Percentiles rank a stretch among this genome's conserved stretches.
Evolutionary conservation across 495 filamentous ascomycete genomes (phyloP).

Genomic region (Tuber calosporum): DNA sequence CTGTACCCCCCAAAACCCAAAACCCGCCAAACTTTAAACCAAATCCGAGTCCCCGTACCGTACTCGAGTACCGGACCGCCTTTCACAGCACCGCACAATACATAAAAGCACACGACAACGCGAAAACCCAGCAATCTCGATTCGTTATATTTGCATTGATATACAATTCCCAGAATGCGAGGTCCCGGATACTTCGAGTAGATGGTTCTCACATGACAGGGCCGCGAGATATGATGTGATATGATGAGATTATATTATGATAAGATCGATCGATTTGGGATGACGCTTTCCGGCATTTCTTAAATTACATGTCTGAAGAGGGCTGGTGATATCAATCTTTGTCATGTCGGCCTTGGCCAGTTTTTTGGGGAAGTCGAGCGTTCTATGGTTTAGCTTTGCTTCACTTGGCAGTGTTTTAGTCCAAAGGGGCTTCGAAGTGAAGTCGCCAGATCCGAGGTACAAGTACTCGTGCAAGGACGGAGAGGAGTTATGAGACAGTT

Average conservation of each 20-base stretch:
- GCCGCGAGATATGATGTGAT: too few species aligned
- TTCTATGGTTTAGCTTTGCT: background rate
- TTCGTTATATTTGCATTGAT: background rate
- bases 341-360: background rate
- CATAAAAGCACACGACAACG: background rate
- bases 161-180: background rate
- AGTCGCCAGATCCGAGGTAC: background rate
- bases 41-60: too few species aligned
- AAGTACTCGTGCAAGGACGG: too few species aligned
- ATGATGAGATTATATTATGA: too few species aligned
- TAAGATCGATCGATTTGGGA: background rate
- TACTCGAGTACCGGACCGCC: too few species aligned
- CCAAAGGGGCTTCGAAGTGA: background rate
- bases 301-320: background rate
- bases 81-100: background rate
- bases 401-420: background rate
- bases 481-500: too few species aligned
- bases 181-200: background rate
- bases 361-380: background rate
- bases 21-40: background rate
- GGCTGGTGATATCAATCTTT: background rate
- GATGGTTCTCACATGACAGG: background rate
- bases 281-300: background rate
- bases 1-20: background rate
- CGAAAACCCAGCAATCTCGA: background rate